Conservation (phyloP, 192 early-diverging fungal species). For the Pilaira anomala region DNA sequence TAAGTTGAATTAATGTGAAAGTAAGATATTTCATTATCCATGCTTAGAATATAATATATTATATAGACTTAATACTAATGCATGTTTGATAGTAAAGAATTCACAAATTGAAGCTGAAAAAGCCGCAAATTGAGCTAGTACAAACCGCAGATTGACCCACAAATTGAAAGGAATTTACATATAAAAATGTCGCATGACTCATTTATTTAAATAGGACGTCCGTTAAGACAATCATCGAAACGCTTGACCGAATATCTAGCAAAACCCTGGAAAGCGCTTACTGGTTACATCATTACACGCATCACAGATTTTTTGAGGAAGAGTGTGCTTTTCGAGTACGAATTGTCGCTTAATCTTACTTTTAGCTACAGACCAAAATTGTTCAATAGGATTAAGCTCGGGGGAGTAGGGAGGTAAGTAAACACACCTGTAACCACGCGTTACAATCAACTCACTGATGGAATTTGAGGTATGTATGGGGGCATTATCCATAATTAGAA, state of each 20-base stretch:
- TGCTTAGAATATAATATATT: no score
- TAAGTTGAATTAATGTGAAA: no score
- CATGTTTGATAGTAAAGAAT: no score
- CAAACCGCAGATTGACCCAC: no score
- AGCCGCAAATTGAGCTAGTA: no score
- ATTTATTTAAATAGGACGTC: background rate
- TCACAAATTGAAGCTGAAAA: no score
- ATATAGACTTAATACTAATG: no score
- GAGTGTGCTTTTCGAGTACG: background rate
- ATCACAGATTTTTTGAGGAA: background rate
- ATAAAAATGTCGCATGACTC: no score
- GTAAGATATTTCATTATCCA: no score
- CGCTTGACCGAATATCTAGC: background rate
- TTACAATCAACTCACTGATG: conserved; percentile 5
- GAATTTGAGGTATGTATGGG: conserved; percentile 8
- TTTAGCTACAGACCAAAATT: conserved; percentile 4
- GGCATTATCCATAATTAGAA: conserved; percentile 11
- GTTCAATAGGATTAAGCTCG: conserved; percentile 1
- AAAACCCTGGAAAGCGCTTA: conserved; percentile 1
- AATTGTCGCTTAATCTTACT: background rate
- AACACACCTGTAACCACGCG: background rate
- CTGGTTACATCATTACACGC: background rate
- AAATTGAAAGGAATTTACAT: no score
- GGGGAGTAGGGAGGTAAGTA: background rate
- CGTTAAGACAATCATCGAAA: conserved; percentile 3